A percentile compares a stretch with the other conserved stretches of the same genome.
These are phyloP conservation scores for Platanthera guangdongensis DNA, from an alignment of 106 monocot genomes.

Conservation along the genomic window DNA sequence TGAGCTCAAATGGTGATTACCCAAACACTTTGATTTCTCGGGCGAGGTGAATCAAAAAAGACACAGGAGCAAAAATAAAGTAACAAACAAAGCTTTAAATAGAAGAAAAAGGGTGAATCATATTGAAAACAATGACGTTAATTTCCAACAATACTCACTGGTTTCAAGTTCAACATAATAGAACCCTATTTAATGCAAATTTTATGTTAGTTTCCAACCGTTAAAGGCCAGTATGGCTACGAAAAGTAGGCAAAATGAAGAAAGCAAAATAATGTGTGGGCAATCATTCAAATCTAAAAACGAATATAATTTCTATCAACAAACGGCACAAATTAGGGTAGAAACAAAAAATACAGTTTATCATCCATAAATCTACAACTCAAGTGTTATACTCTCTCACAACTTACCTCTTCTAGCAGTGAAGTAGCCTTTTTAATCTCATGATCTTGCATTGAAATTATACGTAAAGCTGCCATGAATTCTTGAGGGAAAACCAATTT, in stretches of 20 bases:
- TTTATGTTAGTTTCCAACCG: not conserved
- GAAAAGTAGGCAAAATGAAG: not conserved
- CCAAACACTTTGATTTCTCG: too few relatives aligned
- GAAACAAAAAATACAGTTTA: not conserved
- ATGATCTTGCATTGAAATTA: constrained; percentile 62
- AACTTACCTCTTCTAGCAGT: constrained; percentile 55
- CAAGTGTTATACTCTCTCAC: not conserved
- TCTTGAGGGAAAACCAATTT: constrained; percentile 82
- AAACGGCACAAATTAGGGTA: not conserved
- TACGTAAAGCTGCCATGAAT: constrained; percentile 59
- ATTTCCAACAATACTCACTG: not conserved
- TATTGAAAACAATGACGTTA: not conserved
- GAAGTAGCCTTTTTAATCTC: constrained; percentile 46
- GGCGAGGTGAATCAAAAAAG: too few relatives aligned
- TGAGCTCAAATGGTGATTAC: too few relatives aligned
- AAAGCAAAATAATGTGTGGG: not conserved
- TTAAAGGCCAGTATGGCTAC: not conserved
- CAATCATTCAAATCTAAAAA: not conserved
- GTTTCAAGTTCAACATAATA: not conserved
- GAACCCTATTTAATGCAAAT: not conserved
- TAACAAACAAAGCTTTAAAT: not conserved
- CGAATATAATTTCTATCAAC: not conserved
- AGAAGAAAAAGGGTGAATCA: not conserved
- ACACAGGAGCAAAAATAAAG: too few relatives aligned
- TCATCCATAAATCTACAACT: not conserved